Evolutionary conservation across 2,329 filamentous ascomycete genomes (phyloP).

Genomic region (Alternaria viburni): DNA sequence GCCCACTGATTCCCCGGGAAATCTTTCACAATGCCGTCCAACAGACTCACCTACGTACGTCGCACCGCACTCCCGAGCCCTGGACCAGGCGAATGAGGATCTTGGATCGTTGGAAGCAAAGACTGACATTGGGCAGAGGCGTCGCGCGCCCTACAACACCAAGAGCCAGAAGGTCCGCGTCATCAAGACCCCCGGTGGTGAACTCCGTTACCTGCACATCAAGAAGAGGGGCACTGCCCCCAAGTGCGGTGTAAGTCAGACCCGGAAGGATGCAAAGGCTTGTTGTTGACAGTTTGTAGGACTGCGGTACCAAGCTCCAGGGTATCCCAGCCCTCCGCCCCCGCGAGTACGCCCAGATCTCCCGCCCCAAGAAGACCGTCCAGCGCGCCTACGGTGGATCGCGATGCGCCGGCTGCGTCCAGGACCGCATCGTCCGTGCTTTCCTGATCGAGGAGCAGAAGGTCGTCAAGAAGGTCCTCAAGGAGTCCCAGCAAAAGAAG

Average conservation of each 20-base stretch:
- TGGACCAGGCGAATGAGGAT: conserved; percentile 10
- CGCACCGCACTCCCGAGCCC: conserved; percentile 22
- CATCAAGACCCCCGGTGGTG: conserved; percentile 83
- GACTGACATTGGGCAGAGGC: conserved; percentile 55
- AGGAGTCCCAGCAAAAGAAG: conserved; percentile 90
- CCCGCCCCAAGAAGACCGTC: conserved; percentile 99
- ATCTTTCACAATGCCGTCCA: conserved; percentile 59
- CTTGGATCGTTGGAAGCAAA: conserved; percentile 6
- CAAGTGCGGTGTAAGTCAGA: conserved; percentile 70
- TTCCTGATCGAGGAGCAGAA: conserved; percentile 99
- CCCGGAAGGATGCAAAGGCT: neutral
- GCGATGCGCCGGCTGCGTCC: conserved; percentile 97
- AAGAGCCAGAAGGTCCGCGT: conserved; percentile 91
- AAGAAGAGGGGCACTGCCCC: conserved; percentile 99
- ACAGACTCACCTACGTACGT: conserved; percentile 64
- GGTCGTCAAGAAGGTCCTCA: conserved; percentile 99
- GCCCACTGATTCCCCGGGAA: conserved; percentile 44
- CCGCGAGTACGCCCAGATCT: conserved; percentile 96
- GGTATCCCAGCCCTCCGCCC: conserved; percentile 98
- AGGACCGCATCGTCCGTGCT: conserved; percentile 95
- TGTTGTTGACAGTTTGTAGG: conserved; percentile 61
- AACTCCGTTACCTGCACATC: conserved; percentile 96
- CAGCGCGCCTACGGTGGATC: conserved; percentile 96
- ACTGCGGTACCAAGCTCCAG: conserved; percentile 96
- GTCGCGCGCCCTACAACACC: conserved; percentile 85